Evolutionary conservation across 805 yeast genomes (phyloP).

Genomic region (Lipomyces orientalis): DNA sequence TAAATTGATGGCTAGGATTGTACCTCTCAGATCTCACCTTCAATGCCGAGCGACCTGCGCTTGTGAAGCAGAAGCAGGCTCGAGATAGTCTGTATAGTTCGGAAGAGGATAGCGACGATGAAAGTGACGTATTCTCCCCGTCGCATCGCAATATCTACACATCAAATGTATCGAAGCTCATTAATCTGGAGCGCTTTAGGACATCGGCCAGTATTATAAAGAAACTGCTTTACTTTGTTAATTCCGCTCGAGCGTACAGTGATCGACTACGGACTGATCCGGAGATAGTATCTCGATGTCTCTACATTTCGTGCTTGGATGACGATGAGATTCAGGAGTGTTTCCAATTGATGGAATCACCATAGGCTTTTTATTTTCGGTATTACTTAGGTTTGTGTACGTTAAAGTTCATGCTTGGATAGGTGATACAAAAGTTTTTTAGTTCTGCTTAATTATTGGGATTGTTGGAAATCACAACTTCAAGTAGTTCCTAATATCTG

Average conservation of each 20-base stretch:
- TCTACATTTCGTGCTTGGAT: constrained; percentile 74
- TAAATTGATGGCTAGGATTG: constrained; percentile 49
- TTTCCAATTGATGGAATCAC: constrained; percentile 48
- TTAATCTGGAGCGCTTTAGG: constrained; percentile 80
- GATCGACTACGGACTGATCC: constrained; percentile 55
- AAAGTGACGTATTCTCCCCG: constrained; percentile 7
- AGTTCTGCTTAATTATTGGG: not conserved
- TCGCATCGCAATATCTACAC: not conserved
- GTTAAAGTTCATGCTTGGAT: not conserved
- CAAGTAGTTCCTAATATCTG: not conserved
- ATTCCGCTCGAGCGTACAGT: constrained; percentile 75
- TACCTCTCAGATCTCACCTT: constrained; percentile 82
- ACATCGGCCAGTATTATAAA: constrained; percentile 78
- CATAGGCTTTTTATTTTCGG: constrained; percentile 6
- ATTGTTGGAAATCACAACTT: not conserved
- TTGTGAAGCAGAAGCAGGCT: constrained; percentile 43
- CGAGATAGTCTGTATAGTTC: constrained; percentile 34
- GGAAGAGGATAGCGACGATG: constrained; percentile 41
- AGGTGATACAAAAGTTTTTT: not conserved
- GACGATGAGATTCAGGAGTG: constrained; percentile 60
- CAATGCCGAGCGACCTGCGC: constrained; percentile 67
- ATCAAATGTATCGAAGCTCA: constrained; percentile 43
- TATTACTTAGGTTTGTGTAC: not conserved
- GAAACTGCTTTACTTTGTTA: constrained; percentile 77
- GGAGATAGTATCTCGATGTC: constrained; percentile 79